phyloP scores from a whole-genome alignment of 768 basidiomycete species.

The Austroboletus eburneus region DNA sequence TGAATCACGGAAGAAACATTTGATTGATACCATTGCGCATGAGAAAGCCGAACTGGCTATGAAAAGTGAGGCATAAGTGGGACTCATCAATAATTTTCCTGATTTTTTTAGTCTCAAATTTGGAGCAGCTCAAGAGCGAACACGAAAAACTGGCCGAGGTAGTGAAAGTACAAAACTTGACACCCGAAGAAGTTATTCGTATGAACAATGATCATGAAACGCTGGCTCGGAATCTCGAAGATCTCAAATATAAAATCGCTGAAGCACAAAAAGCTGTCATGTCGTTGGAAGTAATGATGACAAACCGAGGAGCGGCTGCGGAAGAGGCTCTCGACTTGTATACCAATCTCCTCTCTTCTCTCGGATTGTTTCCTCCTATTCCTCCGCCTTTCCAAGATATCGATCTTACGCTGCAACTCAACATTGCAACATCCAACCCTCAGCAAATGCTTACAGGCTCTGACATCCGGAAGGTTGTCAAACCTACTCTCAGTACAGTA shows the following conservation, averaged over 20 bases:
- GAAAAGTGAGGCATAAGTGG: slow-evolving; percentile 40
- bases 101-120: slow-evolving; percentile 45
- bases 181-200: slow-evolving; percentile 83
- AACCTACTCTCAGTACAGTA: slow-evolving; percentile 69
- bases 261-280: slow-evolving; percentile 71
- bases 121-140: slow-evolving; percentile 63
- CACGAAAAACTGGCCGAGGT: slow-evolving; percentile 57
- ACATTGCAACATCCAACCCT: slow-evolving; percentile 69
- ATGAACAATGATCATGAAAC: slow-evolving; percentile 91
- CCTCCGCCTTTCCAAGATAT: slow-evolving; percentile 65
- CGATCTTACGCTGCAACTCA: slow-evolving; percentile 78
- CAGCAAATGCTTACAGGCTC: slow-evolving; percentile 63
- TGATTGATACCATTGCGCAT: slow-evolving; percentile 60
- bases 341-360: slow-evolving; percentile 63
- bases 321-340: slow-evolving; percentile 83
- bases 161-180: slow-evolving; percentile 84
- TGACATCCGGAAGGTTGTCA: slow-evolving; percentile 68
- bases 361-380: slow-evolving; percentile 76
- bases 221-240: slow-evolving; percentile 67
- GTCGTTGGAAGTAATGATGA: slow-evolving; percentile 79
- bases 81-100: background rate
- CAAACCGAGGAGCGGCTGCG: slow-evolving; percentile 72
- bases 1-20: slow-evolving; percentile 63
- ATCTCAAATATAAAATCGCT: slow-evolving; percentile 69
- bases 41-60: slow-evolving; percentile 62